phyloP scores from a whole-genome alignment of 768 basidiomycete genomes.

The Phlebiopsis flavidoalba region DNA sequence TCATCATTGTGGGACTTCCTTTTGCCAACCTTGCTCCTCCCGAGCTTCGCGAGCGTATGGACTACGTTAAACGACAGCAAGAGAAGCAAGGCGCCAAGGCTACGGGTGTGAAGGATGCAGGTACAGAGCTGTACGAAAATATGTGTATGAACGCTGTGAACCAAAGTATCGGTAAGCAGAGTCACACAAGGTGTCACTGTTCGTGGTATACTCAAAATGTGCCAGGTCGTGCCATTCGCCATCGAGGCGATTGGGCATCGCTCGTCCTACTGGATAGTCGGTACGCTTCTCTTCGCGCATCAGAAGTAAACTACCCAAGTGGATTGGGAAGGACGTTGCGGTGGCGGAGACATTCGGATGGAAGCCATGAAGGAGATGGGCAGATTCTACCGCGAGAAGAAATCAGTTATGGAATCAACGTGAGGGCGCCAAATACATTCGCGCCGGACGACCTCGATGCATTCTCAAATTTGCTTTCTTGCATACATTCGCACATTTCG shows the following conservation, averaged over 20 bases:
- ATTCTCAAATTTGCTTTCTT: too few species aligned
- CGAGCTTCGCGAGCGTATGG: constrained; percentile 88
- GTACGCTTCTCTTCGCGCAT: constrained; percentile 67
- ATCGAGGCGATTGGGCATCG: constrained; percentile 87
- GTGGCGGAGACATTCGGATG: constrained; percentile 65
- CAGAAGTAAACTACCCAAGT: constrained; percentile 77
- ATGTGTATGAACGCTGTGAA: constrained; percentile 95
- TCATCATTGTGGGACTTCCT: constrained; percentile 85
- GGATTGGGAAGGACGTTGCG: constrained; percentile 69
- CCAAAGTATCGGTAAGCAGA: constrained; percentile 82
- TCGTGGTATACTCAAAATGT: neutral
- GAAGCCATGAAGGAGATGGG: constrained; percentile 65
- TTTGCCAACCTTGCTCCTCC: constrained; percentile 90
- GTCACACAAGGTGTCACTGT: neutral
- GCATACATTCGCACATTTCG: too few species aligned
- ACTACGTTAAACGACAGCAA: constrained; percentile 69
- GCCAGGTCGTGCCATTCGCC: constrained; percentile 88
- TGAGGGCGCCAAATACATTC: neutral
- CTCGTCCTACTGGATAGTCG: constrained; percentile 84
- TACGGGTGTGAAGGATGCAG: constrained; percentile 27
- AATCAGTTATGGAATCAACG: neutral
- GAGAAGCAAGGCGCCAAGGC: constrained; percentile 28
- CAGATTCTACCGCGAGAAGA: constrained; percentile 61
- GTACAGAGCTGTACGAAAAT: constrained; percentile 77
- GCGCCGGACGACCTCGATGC: too few species aligned